phyloP scores from a whole-genome alignment of 2,329 filamentous ascomycete genomes.

The Davidsoniella australis region DNA sequence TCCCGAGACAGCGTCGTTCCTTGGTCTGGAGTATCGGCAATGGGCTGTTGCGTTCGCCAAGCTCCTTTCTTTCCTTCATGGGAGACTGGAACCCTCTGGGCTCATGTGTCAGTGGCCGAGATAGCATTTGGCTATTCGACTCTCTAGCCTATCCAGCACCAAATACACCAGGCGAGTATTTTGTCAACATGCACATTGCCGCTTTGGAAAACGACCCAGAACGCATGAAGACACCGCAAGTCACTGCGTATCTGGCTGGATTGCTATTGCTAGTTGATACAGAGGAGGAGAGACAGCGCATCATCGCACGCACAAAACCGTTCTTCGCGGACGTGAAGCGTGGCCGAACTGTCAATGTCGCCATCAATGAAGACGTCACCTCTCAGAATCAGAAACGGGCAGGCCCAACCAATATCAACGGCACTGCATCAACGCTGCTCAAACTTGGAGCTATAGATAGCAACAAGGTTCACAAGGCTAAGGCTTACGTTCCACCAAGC shows the following conservation, averaged over 20 bases:
- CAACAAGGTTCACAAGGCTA: constrained; percentile 29
- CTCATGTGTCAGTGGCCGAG: constrained; percentile 40
- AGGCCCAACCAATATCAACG: constrained; percentile 54
- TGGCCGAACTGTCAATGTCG: constrained; percentile 37
- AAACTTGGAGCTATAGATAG: constrained; percentile 28
- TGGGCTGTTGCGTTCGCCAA: background rate
- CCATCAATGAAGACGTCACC: background rate
- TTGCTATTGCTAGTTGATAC: constrained; percentile 48
- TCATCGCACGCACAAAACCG: constrained; percentile 53
- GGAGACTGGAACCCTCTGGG: constrained; percentile 39
- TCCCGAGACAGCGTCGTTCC: constrained; percentile 11
- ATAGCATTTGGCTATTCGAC: constrained; percentile 79
- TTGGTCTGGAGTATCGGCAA: background rate
- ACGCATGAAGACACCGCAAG: no score
- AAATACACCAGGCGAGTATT: background rate
- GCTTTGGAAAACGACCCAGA: background rate
- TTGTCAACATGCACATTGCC: background rate
- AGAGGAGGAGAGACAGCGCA: constrained; percentile 38
- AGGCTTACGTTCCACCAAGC: constrained; percentile 32
- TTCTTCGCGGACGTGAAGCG: constrained; percentile 65
- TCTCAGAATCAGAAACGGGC: constrained; percentile 28
- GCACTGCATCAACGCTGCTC: constrained; percentile 50
- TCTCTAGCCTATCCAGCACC: constrained; percentile 36
- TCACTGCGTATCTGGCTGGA: constrained; percentile 25
- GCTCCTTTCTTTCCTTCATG: constrained; percentile 29